phyloP scores from a whole-genome alignment of 305 asterid species.

The Coffea humblotiana region DNA sequence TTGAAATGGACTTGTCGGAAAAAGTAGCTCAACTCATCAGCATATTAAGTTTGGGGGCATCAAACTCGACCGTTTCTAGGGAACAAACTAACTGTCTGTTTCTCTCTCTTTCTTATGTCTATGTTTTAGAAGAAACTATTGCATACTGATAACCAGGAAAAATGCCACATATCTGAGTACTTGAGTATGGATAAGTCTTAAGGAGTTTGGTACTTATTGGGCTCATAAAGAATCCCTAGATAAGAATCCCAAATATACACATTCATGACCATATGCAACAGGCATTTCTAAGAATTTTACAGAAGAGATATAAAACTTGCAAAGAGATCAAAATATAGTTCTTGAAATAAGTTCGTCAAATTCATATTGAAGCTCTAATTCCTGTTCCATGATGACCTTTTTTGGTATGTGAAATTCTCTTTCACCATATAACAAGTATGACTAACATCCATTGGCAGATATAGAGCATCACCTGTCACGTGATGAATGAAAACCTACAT shows the following conservation, averaged over 20 bases:
- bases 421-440: neutral
- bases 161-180: constrained; percentile 1
- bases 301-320: neutral
- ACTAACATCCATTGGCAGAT: neutral
- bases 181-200: constrained; percentile 7
- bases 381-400: neutral
- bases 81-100: constrained; percentile 45
- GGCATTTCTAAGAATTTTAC: neutral
- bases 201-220: constrained; percentile 9
- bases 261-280: neutral
- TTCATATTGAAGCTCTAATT: neutral
- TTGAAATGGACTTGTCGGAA: constrained; percentile 1
- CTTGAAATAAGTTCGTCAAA: neutral
- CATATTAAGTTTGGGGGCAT: constrained; percentile 28
- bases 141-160: constrained; percentile 22
- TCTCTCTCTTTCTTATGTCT: constrained; percentile 36
- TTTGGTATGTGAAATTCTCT: neutral
- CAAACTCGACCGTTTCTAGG: constrained; percentile 47
- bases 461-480: neutral
- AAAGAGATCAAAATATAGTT: neutral
- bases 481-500: neutral
- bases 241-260: neutral
- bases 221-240: neutral
- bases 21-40: constrained; percentile 15
- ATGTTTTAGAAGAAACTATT: constrained; percentile 15